These are phyloP conservation scores for Cladophialophora chaetospira DNA, from an alignment of 2,329 filamentous ascomycete genomes.

Conservation along the genomic window DNA sequence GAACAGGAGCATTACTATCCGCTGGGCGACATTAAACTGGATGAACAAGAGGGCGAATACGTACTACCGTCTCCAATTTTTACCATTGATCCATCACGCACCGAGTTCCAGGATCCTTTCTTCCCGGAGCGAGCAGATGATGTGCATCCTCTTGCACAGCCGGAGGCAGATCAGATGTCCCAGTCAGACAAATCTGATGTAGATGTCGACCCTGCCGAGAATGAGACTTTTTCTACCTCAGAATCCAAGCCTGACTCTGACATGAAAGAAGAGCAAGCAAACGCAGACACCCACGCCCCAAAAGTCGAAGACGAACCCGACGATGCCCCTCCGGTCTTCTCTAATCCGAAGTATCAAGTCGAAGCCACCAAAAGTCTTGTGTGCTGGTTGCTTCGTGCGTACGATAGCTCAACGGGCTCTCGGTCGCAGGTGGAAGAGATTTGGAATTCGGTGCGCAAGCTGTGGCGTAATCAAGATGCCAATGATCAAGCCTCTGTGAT, in stretches of 20 bases:
- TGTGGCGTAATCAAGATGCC: slow-evolving; percentile 31
- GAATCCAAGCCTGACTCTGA: not conserved
- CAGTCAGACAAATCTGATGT: not conserved
- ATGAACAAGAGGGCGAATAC: slow-evolving; percentile 34
- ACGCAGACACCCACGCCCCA: not conserved
- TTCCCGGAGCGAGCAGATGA: not conserved
- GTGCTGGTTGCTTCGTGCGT: slow-evolving; percentile 33
- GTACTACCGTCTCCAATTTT: slow-evolving; percentile 28
- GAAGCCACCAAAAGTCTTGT: slow-evolving; percentile 26
- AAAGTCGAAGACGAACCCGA: slow-evolving; percentile 11
- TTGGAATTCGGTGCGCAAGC: slow-evolving; percentile 27
- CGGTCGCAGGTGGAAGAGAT: slow-evolving; percentile 30
- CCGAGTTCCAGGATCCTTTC: not conserved
- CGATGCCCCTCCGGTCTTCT: slow-evolving; percentile 6
- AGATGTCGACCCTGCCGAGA: too few relatives aligned
- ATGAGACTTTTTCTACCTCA: not conserved
- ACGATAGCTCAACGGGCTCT: slow-evolving; percentile 27
- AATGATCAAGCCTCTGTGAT: slow-evolving; percentile 30
- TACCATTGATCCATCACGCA: slow-evolving; percentile 21
- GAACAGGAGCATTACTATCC: slow-evolving; percentile 30
- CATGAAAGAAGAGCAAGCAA: slow-evolving; percentile 2
- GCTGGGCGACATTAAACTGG: slow-evolving; percentile 27
- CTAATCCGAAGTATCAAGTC: slow-evolving; percentile 22
- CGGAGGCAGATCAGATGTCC: not conserved
- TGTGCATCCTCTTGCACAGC: not conserved